These are phyloP conservation scores for Plasmodium coatneyi DNA, from an alignment of 169 alveolate species.

Conservation along the genomic window DNA sequence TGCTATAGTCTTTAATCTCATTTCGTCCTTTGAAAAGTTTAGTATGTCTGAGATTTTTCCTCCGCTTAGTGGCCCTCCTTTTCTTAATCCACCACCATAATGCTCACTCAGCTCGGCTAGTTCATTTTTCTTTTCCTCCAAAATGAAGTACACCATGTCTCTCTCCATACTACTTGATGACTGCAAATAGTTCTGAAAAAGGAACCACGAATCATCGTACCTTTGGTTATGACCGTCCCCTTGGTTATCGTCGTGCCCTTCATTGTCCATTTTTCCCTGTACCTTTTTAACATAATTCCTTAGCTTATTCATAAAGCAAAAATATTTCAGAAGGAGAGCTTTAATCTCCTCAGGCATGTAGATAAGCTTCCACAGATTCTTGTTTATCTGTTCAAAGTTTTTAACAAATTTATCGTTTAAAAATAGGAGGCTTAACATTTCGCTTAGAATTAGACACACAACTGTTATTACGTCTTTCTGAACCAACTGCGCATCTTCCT, in stretches of 20 bases:
- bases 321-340: constrained; percentile 11
- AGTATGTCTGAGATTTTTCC: constrained; percentile 23
- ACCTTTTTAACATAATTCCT: constrained; percentile 35
- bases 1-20: constrained; percentile 54
- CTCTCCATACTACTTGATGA: constrained; percentile 18
- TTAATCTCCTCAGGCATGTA: constrained; percentile 52
- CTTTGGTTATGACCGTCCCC: neutral
- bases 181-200: constrained; percentile 54
- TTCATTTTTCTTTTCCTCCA: constrained; percentile 32
- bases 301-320: constrained; percentile 22
- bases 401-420: constrained; percentile 42
- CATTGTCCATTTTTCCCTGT: neutral
- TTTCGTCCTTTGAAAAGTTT: constrained; percentile 50
- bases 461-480: constrained; percentile 10
- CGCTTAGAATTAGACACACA: constrained; percentile 36
- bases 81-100: neutral
- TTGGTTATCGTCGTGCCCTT: neutral
- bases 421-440: constrained; percentile 43
- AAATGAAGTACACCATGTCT: constrained; percentile 37
- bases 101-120: neutral
- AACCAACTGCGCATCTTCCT: neutral
- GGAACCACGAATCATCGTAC: constrained; percentile 53
- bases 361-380: constrained; percentile 50
- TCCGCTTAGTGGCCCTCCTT: neutral
- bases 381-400: constrained; percentile 36